Evolutionary conservation across 192 early-diverging fungal species (phyloP).

Genomic region (Cladochytrium replicatum): DNA sequence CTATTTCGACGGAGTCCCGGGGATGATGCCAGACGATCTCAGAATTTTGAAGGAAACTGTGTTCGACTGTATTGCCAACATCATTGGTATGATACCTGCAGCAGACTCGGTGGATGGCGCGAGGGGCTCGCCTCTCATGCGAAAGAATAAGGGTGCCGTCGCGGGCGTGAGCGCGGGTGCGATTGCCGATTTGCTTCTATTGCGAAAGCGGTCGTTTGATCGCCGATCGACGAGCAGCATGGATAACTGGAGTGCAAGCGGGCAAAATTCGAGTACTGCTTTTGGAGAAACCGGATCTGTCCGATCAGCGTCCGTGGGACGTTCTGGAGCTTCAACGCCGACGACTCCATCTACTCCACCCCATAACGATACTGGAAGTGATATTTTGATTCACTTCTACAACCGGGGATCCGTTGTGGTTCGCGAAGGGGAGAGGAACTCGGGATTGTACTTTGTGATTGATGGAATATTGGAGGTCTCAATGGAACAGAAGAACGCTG

Average conservation of each 20-base stretch:
- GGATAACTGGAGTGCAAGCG: too few species aligned
- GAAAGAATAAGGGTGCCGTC: too few species aligned
- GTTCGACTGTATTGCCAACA: conserved; percentile 48
- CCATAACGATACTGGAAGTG: conserved; percentile 5
- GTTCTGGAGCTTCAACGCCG: too few species aligned
- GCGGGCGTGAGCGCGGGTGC: too few species aligned
- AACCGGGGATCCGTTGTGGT: conserved; percentile 64
- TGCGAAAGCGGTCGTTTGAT: too few species aligned
- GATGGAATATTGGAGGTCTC: conserved; percentile 77
- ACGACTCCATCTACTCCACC: too few species aligned
- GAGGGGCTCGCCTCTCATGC: too few species aligned
- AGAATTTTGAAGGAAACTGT: conserved; percentile 47
- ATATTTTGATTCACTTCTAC: conserved; percentile 40
- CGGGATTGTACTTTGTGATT: conserved; percentile 86
- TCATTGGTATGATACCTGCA: conserved; percentile 40
- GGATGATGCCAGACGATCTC: conserved; percentile 47
- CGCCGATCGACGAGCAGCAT: too few species aligned
- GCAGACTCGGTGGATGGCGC: neutral
- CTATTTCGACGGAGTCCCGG: conserved; percentile 10
- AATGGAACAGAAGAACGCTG: conserved; percentile 29
- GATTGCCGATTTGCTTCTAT: too few species aligned
- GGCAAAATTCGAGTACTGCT: too few species aligned
- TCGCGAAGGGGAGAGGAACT: conserved; percentile 70
- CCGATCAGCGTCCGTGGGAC: too few species aligned
- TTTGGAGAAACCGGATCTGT: too few species aligned